A percentile compares a stretch with the other conserved stretches of the same genome.
These are phyloP conservation scores for Aphanomyces invadans DNA, from an alignment of 352 stramenopile genomes.

Conservation along the genomic window DNA sequence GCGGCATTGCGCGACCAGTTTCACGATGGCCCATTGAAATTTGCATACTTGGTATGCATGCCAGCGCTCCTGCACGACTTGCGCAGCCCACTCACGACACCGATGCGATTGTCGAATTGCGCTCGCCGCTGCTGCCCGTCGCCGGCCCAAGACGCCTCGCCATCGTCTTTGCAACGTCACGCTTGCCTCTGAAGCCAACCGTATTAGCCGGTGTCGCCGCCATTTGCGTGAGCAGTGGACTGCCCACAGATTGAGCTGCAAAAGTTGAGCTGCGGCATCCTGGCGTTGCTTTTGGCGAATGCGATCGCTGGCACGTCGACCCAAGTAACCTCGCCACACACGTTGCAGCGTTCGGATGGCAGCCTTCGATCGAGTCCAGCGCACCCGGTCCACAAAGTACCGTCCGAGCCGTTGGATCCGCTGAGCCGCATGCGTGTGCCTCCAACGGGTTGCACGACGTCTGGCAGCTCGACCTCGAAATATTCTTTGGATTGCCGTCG, in stretches of 20 bases:
- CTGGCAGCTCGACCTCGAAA: not conserved
- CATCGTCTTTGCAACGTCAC: constrained; percentile 29
- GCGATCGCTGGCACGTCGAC: constrained; percentile 14
- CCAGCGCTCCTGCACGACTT: constrained; percentile 39
- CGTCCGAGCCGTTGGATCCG: constrained; percentile 32
- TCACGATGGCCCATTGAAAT: constrained; percentile 22
- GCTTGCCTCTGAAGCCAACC: not conserved
- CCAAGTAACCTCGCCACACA: constrained; percentile 34
- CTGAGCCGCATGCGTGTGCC: constrained; percentile 25
- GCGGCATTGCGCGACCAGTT: constrained; percentile 23
- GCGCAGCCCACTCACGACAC: constrained; percentile 29
- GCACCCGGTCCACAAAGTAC: constrained; percentile 32
- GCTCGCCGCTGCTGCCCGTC: not conserved
- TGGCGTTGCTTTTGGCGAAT: not conserved
- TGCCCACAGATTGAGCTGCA: constrained; percentile 30
- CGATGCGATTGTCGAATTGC: constrained; percentile 20
- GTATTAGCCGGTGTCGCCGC: constrained; percentile 16
- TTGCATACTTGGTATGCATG: constrained; percentile 29
- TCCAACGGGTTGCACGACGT: not conserved
- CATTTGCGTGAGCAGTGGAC: constrained; percentile 27
- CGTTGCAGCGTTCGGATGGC: constrained; percentile 30
- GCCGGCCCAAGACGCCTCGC: constrained; percentile 29
- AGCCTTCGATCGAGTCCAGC: constrained; percentile 30
- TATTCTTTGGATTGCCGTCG: constrained; percentile 11
- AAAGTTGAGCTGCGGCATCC: constrained; percentile 16